phyloP scores from a whole-genome alignment of 768 basidiomycete species.

The Termitomyces sp. region DNA sequence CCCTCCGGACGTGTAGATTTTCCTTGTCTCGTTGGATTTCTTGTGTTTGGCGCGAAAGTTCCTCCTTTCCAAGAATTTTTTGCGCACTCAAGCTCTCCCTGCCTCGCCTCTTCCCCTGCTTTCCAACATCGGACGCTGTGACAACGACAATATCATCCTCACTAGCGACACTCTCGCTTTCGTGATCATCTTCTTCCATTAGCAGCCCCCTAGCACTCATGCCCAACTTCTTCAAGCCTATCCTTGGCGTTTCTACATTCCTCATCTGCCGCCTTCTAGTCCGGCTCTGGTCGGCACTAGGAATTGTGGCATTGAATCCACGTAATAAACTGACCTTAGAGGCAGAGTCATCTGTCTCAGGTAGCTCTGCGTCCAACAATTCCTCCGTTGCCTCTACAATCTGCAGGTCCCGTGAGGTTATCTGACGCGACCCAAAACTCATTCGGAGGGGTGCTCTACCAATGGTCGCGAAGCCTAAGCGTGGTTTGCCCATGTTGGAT shows the following conservation, averaged over 20 bases:
- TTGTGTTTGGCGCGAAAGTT: conserved; percentile 75
- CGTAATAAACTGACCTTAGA: conserved; percentile 77
- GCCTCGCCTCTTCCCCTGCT: conserved; percentile 47
- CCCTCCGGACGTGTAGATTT: conserved; percentile 85
- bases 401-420: conserved; percentile 82
- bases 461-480: conserved; percentile 71
- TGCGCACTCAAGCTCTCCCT: conserved; percentile 65
- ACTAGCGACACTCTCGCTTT: conserved; percentile 61
- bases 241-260: conserved; percentile 68
- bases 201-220: conserved; percentile 76
- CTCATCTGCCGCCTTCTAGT: conserved; percentile 75
- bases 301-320: conserved; percentile 94
- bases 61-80: conserved; percentile 78
- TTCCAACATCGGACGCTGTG: conserved; percentile 33
- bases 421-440: conserved; percentile 57
- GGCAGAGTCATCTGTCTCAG: conserved; percentile 69
- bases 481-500: conserved; percentile 32
- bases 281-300: conserved; percentile 79
- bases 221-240: conserved; percentile 79
- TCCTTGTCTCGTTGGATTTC: conserved; percentile 92
- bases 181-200: conserved; percentile 51
- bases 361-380: conserved; percentile 65
- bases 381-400: conserved; percentile 82
- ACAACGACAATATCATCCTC: conserved; percentile 77
- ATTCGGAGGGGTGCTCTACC: conserved; percentile 76